Conservation (phyloP, 2,329 filamentous ascomycete species). For the Cercospora berteroae region DNA sequence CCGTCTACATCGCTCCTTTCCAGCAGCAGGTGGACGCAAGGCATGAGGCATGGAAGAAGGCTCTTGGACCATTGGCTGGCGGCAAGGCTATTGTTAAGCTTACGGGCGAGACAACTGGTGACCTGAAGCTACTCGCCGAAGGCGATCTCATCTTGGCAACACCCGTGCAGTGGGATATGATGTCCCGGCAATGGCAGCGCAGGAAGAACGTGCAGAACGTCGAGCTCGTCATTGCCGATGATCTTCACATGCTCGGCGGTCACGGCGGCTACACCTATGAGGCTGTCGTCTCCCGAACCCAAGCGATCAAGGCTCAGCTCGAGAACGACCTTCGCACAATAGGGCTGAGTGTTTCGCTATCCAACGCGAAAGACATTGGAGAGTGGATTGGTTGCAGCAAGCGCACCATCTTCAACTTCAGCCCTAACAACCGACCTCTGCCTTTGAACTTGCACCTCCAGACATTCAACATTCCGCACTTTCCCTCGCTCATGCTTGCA, state of each 20-base stretch:
- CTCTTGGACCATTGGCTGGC: constrained; percentile 68
- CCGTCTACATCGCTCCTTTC: constrained; percentile 91
- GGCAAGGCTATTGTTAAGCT: constrained; percentile 91
- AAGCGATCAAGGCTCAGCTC: constrained; percentile 87
- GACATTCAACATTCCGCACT: constrained; percentile 92
- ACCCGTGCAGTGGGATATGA: constrained; percentile 89
- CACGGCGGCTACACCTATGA: constrained; percentile 88
- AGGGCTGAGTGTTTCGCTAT: constrained; percentile 84
- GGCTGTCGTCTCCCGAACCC: constrained; percentile 95
- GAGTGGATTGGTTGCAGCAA: constrained; percentile 98
- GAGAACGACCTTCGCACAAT: constrained; percentile 83
- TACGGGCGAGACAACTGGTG: constrained; percentile 86
- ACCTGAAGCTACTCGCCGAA: constrained; percentile 81
- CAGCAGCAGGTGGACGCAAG: constrained; percentile 86
- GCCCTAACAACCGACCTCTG: constrained; percentile 81
- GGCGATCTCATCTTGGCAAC: constrained; percentile 91
- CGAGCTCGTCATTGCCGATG: constrained; percentile 89
- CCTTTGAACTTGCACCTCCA: constrained; percentile 93
- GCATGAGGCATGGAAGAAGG: constrained; percentile 79
- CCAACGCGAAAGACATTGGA: constrained; percentile 89
- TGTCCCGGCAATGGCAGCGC: constrained; percentile 94
- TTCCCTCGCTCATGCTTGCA: constrained; percentile 95
- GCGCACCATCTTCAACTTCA: constrained; percentile 99
- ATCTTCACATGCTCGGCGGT: constrained; percentile 88
- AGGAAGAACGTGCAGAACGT: constrained; percentile 93